Conservation (phyloP, 306 rosid species). For the Cyamopsis tetragonoloba region DNA sequence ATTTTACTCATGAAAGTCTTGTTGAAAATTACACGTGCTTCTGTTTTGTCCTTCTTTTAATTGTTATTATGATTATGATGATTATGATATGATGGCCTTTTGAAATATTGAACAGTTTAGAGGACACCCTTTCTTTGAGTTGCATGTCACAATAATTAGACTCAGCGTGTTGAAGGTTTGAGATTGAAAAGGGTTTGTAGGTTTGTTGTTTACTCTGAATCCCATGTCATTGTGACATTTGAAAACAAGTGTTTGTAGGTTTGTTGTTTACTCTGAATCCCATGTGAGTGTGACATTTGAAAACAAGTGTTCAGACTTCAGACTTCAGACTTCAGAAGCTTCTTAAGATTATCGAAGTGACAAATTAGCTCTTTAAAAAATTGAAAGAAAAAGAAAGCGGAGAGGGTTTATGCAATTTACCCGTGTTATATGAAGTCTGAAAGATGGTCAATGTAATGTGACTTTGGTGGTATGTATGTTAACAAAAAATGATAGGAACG, state of each 20-base stretch:
- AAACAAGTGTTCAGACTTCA: neutral
- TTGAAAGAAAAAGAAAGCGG: neutral
- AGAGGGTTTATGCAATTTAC: neutral
- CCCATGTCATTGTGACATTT: too few relatives aligned
- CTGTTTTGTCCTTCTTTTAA: neutral
- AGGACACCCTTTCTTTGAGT: neutral
- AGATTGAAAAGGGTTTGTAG: too few relatives aligned
- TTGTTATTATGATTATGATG: too few relatives aligned
- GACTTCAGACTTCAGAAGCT: neutral
- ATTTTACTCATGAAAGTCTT: neutral
- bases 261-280: neutral
- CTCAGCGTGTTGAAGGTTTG: too few relatives aligned
- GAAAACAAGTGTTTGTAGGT: too few relatives aligned
- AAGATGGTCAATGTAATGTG: neutral
- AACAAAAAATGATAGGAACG: neutral
- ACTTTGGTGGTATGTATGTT: constrained; percentile 5
- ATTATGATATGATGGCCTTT: too few relatives aligned
- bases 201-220: too few relatives aligned
- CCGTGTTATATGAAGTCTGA: neutral
- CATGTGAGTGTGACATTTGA: neutral
- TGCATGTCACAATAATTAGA: neutral
- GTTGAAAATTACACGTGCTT: neutral
- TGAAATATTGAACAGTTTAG: too few relatives aligned
- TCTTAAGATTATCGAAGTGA: neutral
- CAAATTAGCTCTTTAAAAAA: neutral